Evolutionary conservation across 108 stramenopile genomes (phyloP), one percentile per base, ranked within the genome.

Genomic region (Fragilaria crotonensis): DNA sequence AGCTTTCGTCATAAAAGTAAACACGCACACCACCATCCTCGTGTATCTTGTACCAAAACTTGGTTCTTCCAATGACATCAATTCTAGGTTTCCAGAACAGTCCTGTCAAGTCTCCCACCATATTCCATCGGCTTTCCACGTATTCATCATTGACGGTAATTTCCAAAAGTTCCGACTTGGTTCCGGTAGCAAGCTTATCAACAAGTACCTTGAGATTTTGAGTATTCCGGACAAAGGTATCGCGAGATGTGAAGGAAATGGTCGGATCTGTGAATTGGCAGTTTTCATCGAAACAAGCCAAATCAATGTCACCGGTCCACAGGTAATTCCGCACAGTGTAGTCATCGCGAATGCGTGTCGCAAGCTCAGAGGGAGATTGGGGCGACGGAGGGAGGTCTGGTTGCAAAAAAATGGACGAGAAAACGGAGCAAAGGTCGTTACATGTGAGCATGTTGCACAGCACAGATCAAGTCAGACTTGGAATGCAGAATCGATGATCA

Each of bases 251-350:
- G 58, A 92, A 92, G 23, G 83, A 70, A 7, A 92, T 30, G 9
- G 86, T 92, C 0, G 90, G 90, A 64, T 92, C 86, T 4, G 80
- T 78, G 49, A 92, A 92, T 17, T 51, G 60, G 36, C 90, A 92
- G 28, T 79, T 53, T 33, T 59, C 18, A 27, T 60, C 59, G 60
- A 88, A 92, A 27, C 67, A 71, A 22, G 67, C 63, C 31, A 79
- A 60, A 68, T 84, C 78, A 44, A 92, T 71, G 50, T 86, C 65
- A 4, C 86, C 86, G 0, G 90, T 92, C 90, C 90, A 92, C 18
- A 92, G 62, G 62, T 92, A 92, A 62, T 88, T 88, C 49, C 67
- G 68, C 46, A 61, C 58, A 3, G 45, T 66, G 63, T 92, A 92
- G 22, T 92, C 86, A 0, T 69, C 58, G 33, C 63, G 48, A 26